Percentiles rank a stretch among this genome's conserved stretches.
phyloP scores from a whole-genome alignment of 495 filamentous ascomycete species.

The Penicillium atrosanguineum region DNA sequence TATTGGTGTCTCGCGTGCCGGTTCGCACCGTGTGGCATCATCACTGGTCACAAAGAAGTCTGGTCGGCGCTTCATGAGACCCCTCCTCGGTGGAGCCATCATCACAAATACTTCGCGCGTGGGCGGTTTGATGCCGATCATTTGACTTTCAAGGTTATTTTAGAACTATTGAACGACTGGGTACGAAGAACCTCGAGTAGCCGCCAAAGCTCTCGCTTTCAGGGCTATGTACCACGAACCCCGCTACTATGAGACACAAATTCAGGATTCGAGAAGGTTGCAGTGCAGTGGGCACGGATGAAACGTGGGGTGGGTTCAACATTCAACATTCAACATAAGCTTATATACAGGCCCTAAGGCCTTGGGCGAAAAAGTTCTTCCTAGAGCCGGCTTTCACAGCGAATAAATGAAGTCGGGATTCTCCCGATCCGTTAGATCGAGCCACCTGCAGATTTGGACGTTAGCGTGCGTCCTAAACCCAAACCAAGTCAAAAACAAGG shows the following conservation, averaged over 20 bases:
- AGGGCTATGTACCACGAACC: not conserved
- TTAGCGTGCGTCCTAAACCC: conserved; percentile 5
- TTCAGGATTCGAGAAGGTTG: not conserved
- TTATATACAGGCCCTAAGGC: not conserved
- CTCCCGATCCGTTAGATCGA: conserved; percentile 57
- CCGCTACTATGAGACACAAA: too few relatives aligned
- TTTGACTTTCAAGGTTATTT: not conserved
- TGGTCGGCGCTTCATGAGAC: not conserved
- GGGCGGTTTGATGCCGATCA: not conserved
- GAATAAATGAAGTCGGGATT: conserved; percentile 43
- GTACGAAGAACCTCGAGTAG: not conserved
- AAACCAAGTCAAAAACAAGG: not conserved
- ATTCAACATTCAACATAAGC: not conserved
- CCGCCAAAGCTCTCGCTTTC: not conserved
- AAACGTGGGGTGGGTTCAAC: not conserved
- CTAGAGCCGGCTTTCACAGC: conserved; percentile 9
- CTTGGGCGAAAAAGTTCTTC: not conserved
- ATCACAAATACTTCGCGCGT: not conserved
- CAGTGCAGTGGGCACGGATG: not conserved
- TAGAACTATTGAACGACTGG: not conserved
- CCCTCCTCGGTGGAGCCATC: not conserved
- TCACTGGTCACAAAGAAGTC: not conserved
- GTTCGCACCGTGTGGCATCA: not conserved
- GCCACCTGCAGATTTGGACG: conserved; percentile 29
- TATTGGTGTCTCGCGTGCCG: not conserved